Evolutionary conservation across 345 rosid species (phyloP), one percentile per base, ranked within the genome.

Genomic region (Eucalyptus camaldulensis): DNA sequence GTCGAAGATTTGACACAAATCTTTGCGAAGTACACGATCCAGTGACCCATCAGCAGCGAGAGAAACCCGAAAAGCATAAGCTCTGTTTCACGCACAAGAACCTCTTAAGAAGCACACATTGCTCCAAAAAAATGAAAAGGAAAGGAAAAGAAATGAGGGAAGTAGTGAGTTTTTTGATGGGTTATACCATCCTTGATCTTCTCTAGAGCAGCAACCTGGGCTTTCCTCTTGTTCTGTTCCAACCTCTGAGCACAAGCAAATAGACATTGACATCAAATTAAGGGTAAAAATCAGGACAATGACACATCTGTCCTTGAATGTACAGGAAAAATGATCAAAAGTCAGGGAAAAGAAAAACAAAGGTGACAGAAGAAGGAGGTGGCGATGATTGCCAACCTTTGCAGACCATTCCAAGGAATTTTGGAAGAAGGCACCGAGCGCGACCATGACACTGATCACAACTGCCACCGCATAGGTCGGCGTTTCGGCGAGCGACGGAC

Each of bases 31-130:
- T 43, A 50, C 53, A 29, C 54, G 6, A 65, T 49, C 88, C 88
- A 89, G 29, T 89, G 90, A 86, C 85, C 88, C 90, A 89, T 89
- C 56, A 89, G 88, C 88, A 89, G 85, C 17, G 90, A 89, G 6
- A 89, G 80, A 51, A 89, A 11, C 67, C 90, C 90, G 40, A 89
- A 86, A 27, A 89, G 83, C 90, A 89, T 86, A 29, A 89, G 65
- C 49, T 89, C 90, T 89, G 88, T 47, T 80, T 43, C 24, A 13
- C 11, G 19, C 10, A 29, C 25, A 22, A 43, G 83, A 76, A 76
- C 83, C 47, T 37, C 83, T 40, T 21, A 37, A 76, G 83, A 25
- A 21, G 47, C 47, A 76, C 8, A 40, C 27, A 37, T 76, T 21
- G 5, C 83, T 0, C 47, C 83, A 76, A 37, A 2, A 56, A 21